phyloP scores from a whole-genome alignment of 306 rosid species.

The Sphenostylis stenocarpa region DNA sequence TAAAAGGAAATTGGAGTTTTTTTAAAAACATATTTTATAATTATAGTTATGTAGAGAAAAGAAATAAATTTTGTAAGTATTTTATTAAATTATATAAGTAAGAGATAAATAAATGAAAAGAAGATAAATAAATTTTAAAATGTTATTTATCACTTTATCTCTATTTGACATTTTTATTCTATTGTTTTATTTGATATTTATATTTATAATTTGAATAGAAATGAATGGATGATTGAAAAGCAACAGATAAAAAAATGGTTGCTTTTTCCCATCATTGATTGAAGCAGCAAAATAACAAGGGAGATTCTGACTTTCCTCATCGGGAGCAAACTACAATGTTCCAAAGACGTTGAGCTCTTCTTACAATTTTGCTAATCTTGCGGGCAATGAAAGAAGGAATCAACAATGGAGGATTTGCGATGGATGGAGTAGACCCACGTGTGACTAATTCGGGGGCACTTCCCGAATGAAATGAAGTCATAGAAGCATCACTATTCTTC shows the following conservation, averaged over 20 bases:
- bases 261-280: not conserved
- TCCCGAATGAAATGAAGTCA: constrained; percentile 27
- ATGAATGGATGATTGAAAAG: not conserved
- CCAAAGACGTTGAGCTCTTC: constrained; percentile 71
- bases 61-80: too few species aligned
- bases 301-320: constrained; percentile 25
- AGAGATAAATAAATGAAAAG: too few species aligned
- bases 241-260: constrained; percentile 12
- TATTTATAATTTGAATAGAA: not conserved
- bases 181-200: too few species aligned
- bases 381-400: constrained; percentile 43
- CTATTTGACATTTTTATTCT: too few species aligned
- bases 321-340: constrained; percentile 58
- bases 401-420: constrained; percentile 38
- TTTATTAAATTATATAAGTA: too few species aligned
- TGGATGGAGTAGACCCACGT: constrained; percentile 34
- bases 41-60: too few species aligned
- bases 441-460: constrained; percentile 17
- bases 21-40: too few species aligned
- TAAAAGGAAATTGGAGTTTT: too few species aligned
- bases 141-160: too few species aligned
- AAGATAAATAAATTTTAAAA: too few species aligned
- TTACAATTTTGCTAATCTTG: constrained; percentile 49
- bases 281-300: not conserved
- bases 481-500: constrained; percentile 42